These are phyloP conservation scores for Sporothrix curviconia DNA, from an alignment of 2,329 filamentous ascomycete genomes.

Conservation along the genomic window DNA sequence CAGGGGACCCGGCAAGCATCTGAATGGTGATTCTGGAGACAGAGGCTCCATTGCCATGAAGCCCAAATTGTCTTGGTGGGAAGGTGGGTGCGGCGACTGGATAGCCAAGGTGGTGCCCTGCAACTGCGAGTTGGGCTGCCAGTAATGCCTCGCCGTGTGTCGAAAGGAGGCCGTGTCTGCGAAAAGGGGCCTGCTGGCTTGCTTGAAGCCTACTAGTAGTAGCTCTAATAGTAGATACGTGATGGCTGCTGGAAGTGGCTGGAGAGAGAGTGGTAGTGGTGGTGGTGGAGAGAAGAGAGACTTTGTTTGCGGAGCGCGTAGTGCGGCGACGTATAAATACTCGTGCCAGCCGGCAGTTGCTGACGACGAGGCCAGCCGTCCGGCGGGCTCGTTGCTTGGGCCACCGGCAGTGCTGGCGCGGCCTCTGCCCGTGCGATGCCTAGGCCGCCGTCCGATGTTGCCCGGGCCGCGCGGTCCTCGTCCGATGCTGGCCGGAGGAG, in stretches of 20 bases:
- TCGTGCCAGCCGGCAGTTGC: background rate
- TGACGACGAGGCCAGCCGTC: background rate
- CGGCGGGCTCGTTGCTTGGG: background rate
- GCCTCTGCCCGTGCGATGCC: background rate
- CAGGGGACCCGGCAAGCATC: background rate
- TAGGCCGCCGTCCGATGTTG: conserved; percentile 9
- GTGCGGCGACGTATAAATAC: conserved; percentile 1
- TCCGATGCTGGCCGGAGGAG: background rate
- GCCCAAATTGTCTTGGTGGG: background rate
- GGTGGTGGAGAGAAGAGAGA: background rate
- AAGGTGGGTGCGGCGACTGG: too few species aligned
- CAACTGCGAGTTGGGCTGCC: too few species aligned
- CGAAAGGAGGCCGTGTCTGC: too few species aligned
- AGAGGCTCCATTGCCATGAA: background rate
- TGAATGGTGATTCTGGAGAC: background rate
- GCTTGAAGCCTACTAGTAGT: background rate
- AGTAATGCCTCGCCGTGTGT: too few species aligned
- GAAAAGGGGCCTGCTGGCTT: background rate
- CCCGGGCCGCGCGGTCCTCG: conserved; percentile 9
- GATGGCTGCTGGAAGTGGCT: background rate
- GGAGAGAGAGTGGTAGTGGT: background rate
- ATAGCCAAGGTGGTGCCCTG: too few species aligned
- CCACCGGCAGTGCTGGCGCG: background rate
- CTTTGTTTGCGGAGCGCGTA: background rate
- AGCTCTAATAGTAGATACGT: background rate